Base-by-base conservation (phyloP, 228 moss, liverwort and hornwort species). In the Sphagnum magellanicum region DNA sequence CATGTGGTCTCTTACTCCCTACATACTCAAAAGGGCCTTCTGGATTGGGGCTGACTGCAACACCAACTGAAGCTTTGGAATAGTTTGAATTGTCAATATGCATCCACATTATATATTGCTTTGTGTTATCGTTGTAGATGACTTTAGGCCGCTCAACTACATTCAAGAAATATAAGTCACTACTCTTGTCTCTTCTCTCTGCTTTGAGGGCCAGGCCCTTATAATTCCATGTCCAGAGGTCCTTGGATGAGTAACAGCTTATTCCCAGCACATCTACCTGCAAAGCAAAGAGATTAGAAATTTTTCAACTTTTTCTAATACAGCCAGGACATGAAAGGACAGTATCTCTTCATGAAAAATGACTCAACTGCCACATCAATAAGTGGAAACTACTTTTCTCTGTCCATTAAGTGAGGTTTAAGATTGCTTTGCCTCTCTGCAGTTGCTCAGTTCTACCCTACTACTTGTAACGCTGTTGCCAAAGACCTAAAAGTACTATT, bases 31-130 rank as follows among this genome's bases (percentile, higher is more conserved):
- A 98, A 14, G 98, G 98, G 60, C 94, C 98, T 69, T 82, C 84
- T 10, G 94, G 98, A 63, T 51, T 84, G 62, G 90, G 76, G 76
- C 98, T 94, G 6, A 90, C 79, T 52, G 98, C 98, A 69, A 93
- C 82, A 68, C 98, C 98, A 52, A 94, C 87, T 63, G 91, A 81
- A 63, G 98, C 98, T 83, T 98, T 98, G 66, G 94, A 90, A 72
- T 96, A 96, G 71, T 91, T 96, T 57, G 71, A 84, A 59, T 90
- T 93, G 76, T 98, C 98, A 51, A 98, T 78, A 74, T 98, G 92
- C 94, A 98, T 90, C 98, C 98, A 98, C 93, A 98, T 98, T 52
- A 98, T 84, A 67, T 78, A 98, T 53, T 90, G 90, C 11, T 83
- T 86, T 48, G 89, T 93, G 51, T 68, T 69, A 51, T 89, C 90